Base-by-base conservation (phyloP, 306 rosid genomes). In the Malus asiatica region DNA sequence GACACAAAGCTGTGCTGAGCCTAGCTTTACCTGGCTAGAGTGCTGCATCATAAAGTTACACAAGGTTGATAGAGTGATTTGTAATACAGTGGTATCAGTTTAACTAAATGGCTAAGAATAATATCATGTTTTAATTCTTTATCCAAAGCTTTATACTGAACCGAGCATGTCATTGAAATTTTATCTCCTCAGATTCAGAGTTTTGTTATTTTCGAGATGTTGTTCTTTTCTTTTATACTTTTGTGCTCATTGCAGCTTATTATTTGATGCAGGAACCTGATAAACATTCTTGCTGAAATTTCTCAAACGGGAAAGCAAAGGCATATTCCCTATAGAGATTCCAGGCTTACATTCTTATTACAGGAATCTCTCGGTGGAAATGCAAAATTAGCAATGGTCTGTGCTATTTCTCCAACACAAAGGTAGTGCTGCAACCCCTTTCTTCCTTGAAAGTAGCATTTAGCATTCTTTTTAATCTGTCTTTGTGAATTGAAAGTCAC, bases 311-410 rank as follows among this genome's bases (percentile, higher is more conserved):
- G 99, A 84, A 96, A 88, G 83, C 99, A 89, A 71, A 88, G 99
- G 68, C 99, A 96, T 86, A 91, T 96, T 85, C 99, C 99, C 14
- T 96, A 96, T 45, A 88, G 99, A 87, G 99, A 96, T 77, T 96
- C 99, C 81, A 87, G 96, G 80, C 77, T 96, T 86, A 96, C 99
- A 67, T 96, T 96, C 84, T 84, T 96, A 66, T 84, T 96, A 87
- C 98, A 96, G 88, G 99, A 96, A 61, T 93, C 98, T 80, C 98
- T 96, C 8, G 99, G 99, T 67, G 99, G 98, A 68, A 96, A 96
- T 91, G 97, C 98, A 58, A 96, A 93, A 78, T 83, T 96, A 78
- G 99, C 99, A n/a, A 93, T 96, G 99, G 91, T 96, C 77, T 96
- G 99, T 87, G 98, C 99, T 82, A 85, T 96, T 81, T 96, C 99